These are phyloP conservation scores for Austroboletus novae-zelandiae DNA, from an alignment of 1,284 basidiomycete genomes.

Conservation along the genomic window DNA sequence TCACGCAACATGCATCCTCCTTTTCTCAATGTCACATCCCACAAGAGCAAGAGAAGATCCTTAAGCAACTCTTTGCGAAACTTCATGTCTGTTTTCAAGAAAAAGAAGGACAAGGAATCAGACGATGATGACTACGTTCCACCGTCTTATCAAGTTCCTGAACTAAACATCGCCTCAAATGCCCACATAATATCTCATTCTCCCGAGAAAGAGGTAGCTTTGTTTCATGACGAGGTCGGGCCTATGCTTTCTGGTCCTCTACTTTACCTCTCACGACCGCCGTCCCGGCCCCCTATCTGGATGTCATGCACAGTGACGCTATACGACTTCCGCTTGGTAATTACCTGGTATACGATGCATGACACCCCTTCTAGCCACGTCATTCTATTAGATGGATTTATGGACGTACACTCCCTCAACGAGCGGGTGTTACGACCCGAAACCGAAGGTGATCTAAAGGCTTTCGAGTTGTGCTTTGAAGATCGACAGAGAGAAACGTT, in stretches of 20 bases:
- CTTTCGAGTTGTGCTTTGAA: conserved; percentile 65
- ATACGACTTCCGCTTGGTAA: conserved; percentile 43
- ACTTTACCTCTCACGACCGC: conserved; percentile 46
- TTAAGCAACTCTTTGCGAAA: conserved; percentile 66
- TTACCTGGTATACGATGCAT: conserved; percentile 46
- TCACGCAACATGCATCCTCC: conserved; percentile 7
- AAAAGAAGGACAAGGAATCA: conserved; percentile 40
- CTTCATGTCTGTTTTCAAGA: conserved; percentile 63
- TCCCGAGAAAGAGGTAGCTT: not conserved
- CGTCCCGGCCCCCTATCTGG: conserved; percentile 47
- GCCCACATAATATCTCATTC: conserved; percentile 1
- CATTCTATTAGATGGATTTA: conserved; percentile 50
- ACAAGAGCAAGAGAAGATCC: conserved; percentile 44
- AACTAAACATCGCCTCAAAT: conserved; percentile 5
- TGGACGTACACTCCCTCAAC: conserved; percentile 61
- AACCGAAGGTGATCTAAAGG: conserved; percentile 39
- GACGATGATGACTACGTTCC: conserved; percentile 23
- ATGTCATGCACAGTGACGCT: conserved; percentile 50
- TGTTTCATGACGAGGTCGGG: not conserved
- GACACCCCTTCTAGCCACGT: conserved; percentile 45
- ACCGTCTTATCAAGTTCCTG: conserved; percentile 5
- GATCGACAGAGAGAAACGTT: conserved; percentile 54
- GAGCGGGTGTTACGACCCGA: conserved; percentile 43
- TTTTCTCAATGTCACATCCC: conserved; percentile 14
- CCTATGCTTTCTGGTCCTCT: conserved; percentile 40